These are phyloP conservation scores for Populus davidiana DNA, from an alignment of 345 rosid genomes.

Conservation along the genomic window DNA sequence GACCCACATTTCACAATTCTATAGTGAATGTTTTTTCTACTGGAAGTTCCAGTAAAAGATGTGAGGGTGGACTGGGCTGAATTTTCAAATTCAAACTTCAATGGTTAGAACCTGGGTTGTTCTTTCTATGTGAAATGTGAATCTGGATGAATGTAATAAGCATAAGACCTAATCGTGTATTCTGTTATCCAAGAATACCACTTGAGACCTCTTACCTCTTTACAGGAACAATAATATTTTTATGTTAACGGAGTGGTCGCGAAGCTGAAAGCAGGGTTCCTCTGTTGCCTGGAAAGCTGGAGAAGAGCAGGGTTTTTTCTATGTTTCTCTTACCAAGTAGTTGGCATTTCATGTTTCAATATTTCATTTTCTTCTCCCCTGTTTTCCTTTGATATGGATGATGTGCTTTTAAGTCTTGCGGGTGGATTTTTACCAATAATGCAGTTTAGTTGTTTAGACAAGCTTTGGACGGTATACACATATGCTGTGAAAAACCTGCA, in stretches of 20 bases:
- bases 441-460: constrained; percentile 6
- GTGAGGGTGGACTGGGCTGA: too few relatives aligned
- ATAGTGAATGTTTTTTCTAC: too few relatives aligned
- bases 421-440: neutral
- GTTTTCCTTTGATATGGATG: neutral
- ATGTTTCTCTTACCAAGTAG: neutral
- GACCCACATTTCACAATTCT: too few relatives aligned
- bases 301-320: neutral
- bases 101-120: too few relatives aligned
- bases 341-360: neutral
- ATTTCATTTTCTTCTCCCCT: too few relatives aligned
- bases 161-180: neutral
- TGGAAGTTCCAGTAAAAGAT: too few relatives aligned
- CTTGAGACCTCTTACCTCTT: neutral
- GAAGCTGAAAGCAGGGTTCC: neutral
- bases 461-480: neutral
- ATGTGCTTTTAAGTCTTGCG: neutral
- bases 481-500: neutral
- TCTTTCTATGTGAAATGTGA: too few relatives aligned
- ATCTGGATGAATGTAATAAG: too few relatives aligned
- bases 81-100: too few relatives aligned
- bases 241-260: neutral
- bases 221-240: neutral
- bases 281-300: neutral
- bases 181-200: neutral